Conservation (phyloP, 2,329 filamentous ascomycete species). For the Emmonsiellopsis sp. region DNA sequence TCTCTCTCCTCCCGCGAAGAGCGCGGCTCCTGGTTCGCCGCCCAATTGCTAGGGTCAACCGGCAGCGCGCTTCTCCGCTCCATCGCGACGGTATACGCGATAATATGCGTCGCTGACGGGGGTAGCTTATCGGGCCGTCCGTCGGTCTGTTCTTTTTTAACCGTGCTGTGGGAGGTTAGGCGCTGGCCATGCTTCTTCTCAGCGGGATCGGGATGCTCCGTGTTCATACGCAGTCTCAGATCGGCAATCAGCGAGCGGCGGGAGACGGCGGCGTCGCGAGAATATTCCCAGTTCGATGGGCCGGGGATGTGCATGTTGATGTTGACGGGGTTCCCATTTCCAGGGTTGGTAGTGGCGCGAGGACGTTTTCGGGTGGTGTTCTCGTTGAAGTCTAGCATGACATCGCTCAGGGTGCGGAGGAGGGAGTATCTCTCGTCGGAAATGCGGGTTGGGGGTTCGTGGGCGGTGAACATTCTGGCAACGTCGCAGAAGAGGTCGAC, state of each 20-base stretch:
- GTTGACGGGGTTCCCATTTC: neutral
- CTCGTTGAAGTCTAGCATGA: slow-evolving; percentile 5
- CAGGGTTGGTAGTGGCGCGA: neutral
- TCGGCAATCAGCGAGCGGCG: neutral
- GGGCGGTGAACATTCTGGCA: slow-evolving; percentile 16
- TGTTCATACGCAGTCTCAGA: neutral
- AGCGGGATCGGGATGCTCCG: neutral
- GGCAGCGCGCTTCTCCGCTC: neutral
- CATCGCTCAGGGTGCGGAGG: slow-evolving; percentile 5
- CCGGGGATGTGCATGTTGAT: neutral
- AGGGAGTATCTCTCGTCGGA: slow-evolving; percentile 4
- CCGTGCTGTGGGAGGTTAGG: neutral
- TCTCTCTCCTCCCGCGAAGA: neutral
- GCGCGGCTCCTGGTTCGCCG: neutral
- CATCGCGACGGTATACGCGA: neutral
- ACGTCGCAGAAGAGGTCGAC: slow-evolving; percentile 23
- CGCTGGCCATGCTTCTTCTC: neutral
- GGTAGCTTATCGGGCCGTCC: neutral
- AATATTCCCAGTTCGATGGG: neutral
- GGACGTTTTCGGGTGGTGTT: neutral
- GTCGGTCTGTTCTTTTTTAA: neutral
- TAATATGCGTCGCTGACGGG: neutral
- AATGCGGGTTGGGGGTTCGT: slow-evolving; percentile 22
- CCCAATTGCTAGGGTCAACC: neutral
- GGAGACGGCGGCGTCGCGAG: neutral